A percentile compares a stretch with the other conserved stretches of the same genome.
Conservation (phyloP, 495 filamentous ascomycete genomes). For the Trichoderma parareesei region DNA sequence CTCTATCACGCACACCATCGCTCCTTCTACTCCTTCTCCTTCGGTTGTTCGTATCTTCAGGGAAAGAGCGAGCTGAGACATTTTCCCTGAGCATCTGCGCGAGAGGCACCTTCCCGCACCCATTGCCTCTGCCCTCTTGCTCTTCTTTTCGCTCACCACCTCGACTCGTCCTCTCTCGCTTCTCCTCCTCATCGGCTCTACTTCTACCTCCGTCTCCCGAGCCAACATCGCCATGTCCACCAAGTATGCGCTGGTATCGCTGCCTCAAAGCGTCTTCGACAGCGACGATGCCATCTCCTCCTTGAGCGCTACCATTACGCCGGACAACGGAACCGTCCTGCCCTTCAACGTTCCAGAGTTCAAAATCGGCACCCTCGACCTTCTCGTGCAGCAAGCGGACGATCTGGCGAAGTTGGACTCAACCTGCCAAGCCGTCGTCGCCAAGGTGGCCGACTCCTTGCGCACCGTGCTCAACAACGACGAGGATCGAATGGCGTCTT, state of each 20-base stretch:
- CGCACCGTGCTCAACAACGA: conserved; percentile 71
- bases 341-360: conserved; percentile 84
- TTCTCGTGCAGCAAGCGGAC: conserved; percentile 93
- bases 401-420: conserved; percentile 81
- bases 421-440: conserved; percentile 72
- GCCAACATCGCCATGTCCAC: conserved; percentile 22
- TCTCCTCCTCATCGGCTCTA: not conserved
- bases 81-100: not conserved
- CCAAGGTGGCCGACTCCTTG: conserved; percentile 82
- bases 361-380: conserved; percentile 95
- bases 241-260: conserved; percentile 40
- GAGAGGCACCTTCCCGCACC: not conserved
- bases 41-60: not conserved
- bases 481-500: conserved; percentile 69
- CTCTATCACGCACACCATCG: too few relatives aligned
- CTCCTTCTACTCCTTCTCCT: not conserved
- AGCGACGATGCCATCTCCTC: conserved; percentile 72
- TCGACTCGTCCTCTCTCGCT: not conserved
- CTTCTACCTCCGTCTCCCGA: conserved; percentile 1
- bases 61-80: not conserved
- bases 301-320: conserved; percentile 59
- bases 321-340: conserved; percentile 67
- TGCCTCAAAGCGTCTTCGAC: conserved; percentile 41
- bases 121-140: not conserved
- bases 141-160: not conserved